Conservation (phyloP, 2,329 filamentous ascomycete genomes). For the Colletotrichum scovillei region DNA sequence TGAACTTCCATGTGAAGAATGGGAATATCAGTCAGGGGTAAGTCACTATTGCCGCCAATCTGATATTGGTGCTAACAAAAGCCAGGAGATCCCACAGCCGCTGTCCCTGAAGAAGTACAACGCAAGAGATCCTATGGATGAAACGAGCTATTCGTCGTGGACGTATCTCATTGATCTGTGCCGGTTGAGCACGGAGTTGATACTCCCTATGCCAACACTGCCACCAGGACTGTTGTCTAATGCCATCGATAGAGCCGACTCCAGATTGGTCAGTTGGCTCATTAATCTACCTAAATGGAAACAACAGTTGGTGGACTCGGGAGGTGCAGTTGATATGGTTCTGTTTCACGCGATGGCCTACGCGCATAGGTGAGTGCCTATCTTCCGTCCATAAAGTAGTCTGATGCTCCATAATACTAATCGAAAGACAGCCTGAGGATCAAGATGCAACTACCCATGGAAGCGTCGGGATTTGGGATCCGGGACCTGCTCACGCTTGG, state of each 20-base stretch:
- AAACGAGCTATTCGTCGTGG: conserved; percentile 50
- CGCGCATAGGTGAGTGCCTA: conserved; percentile 51
- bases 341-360: conserved; percentile 49
- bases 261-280: conserved; percentile 51
- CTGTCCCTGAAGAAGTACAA: conserved; percentile 49
- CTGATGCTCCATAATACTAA: neutral
- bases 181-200: conserved; percentile 47
- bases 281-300: conserved; percentile 53
- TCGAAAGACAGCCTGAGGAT: conserved; percentile 13
- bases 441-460: conserved; percentile 39
- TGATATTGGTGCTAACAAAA: neutral
- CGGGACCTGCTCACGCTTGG: conserved; percentile 23
- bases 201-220: conserved; percentile 42
- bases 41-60: neutral
- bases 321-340: conserved; percentile 50
- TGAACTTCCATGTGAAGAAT: conserved; percentile 53
- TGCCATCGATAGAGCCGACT: conserved; percentile 47
- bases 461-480: conserved; percentile 33
- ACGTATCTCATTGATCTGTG: conserved; percentile 51
- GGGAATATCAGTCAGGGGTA: conserved; percentile 53
- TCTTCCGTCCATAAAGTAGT: neutral
- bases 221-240: conserved; percentile 39
- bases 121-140: conserved; percentile 46
- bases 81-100: conserved; percentile 48
- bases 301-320: conserved; percentile 49